Conservation (phyloP, 2,329 filamentous ascomycete genomes). For the Fusarium brevicatenulatum region DNA sequence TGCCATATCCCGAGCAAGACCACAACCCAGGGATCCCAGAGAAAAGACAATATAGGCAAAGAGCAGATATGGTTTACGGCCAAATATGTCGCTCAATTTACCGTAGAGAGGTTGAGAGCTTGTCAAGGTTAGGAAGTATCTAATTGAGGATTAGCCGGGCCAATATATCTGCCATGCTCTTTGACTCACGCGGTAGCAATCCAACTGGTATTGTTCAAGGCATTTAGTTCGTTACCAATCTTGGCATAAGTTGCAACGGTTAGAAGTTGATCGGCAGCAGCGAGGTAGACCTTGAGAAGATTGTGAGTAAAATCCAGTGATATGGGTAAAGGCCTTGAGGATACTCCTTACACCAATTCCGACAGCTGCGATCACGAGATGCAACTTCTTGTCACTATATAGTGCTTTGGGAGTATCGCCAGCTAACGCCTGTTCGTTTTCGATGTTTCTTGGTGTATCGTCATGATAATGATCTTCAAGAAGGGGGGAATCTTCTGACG, state of each 20-base stretch:
- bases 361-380: slow-evolving; percentile 51
- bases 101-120: slow-evolving; percentile 81
- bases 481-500: slow-evolving; percentile 45
- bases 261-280: slow-evolving; percentile 80
- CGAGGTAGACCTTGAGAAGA: slow-evolving; percentile 69
- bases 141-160: slow-evolving; percentile 39
- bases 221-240: slow-evolving; percentile 79
- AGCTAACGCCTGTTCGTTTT: slow-evolving; percentile 17
- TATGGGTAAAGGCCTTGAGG: neutral
- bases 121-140: slow-evolving; percentile 78
- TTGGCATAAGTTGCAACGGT: slow-evolving; percentile 81
- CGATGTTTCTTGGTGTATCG: slow-evolving; percentile 9
- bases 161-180: neutral
- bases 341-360: slow-evolving; percentile 49
- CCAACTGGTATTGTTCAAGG: slow-evolving; percentile 80
- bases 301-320: neutral
- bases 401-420: slow-evolving; percentile 1
- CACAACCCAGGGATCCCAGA: slow-evolving; percentile 71
- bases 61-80: slow-evolving; percentile 72
- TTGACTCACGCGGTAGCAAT: slow-evolving; percentile 63
- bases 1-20: slow-evolving; percentile 69
- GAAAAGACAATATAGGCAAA: slow-evolving; percentile 73
- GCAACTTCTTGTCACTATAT: slow-evolving; percentile 48
- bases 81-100: slow-evolving; percentile 76
- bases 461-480: slow-evolving; percentile 25